Evolutionary conservation across 805 yeast genomes (phyloP), one percentile per base, ranked within the genome.

Genomic region (Candida yuanshanica): DNA sequence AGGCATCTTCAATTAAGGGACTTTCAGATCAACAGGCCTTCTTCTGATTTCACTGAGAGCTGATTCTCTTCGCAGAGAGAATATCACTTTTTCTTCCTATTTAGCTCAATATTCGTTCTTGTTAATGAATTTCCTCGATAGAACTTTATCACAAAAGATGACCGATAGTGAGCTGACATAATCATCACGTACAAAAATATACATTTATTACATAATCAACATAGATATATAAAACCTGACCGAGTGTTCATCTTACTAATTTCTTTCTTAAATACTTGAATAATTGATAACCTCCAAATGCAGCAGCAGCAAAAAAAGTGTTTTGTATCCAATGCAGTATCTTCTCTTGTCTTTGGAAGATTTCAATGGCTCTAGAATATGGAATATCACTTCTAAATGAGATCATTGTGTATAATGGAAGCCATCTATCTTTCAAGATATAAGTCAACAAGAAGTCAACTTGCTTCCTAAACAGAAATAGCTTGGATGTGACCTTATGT

Each of bases 391-490:
- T 77, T 46, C 95, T 69, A 65, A 90, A 90, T 1, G 95, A 83
- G 3, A 90, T 86, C 97, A 90, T 89, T 9, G 95, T 81, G 61
- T 90, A 90, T 52, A 90, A 66, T 1, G 96, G 96, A 24, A 88
- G 63, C 95, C 96, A 86, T 27, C 58, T 62, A 16, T 77, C 81
- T 43, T 79, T 80, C 20, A 80, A 61, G 10, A 70, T 46, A 37
- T 70, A 72, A 8, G 88, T 82, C 41, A 90, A 63, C 5, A 76
- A 45, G 37, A 75, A 74, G 57, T 90, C 97, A 10, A 87, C 58
- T 36, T 69, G 66, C 58, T 88, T 89, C 37, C 91, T 70, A 42
- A 83, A 48, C 40, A 81, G 60, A 54, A 81, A 90, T 38, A 72
- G 45, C 22, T 67, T 62, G 12, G 82, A 77, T 5, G 77, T 74